Evolutionary conservation across 2,329 filamentous ascomycete genomes (phyloP), one percentile per base, ranked within the genome.

Genomic region (Ceratocystis eucalypticola): DNA sequence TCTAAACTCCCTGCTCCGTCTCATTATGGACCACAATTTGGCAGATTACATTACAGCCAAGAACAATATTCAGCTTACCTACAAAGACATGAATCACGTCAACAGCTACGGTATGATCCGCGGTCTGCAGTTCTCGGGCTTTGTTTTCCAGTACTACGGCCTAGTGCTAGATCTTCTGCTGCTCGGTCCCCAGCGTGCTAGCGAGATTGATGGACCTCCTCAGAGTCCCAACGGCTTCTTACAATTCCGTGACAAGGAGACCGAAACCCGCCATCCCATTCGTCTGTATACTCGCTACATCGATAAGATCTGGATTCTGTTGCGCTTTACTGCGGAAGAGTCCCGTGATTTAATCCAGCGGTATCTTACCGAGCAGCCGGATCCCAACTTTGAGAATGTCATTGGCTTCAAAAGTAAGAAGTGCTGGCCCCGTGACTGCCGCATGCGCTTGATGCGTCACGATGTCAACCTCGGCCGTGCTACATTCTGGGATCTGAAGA

Each of bases 11-110:
- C 82, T 99, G 41, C 81, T 99, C 62, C 85, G 94, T 61, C 78
- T 99, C 70, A 96, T 99, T 75, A 99, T 99, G 95, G 95, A 99
- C 72, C 94, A 99, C 81, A 99, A 99, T 75, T 78, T 99, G 78
- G 94, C 94, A 4, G 95, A 99, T 75, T 99, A 99, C 77, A 99
- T 99, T 73, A 96, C 93, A 0, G 91, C 93, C 46, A 99, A 99
- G 84, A 99, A 99, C 80, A 99, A 99, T 73, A 94, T 99, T 12
- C 93, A 96, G 75, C 83, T 99, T 69, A 96, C 95, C 69, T 99
- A 99, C 81, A 99, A 99, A 79, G 94, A 99, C 72, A 99, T 99
- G 94, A 97, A 96, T 74, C 94, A 99, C 73, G 94, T 95, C 74
- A 99, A 99, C 77, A 95, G 91, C 74, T 99, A 97, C 74, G 94